Base-by-base conservation (phyloP, 225 moss, liverwort and hornwort species). In the Takakia lepidozioides region DNA sequence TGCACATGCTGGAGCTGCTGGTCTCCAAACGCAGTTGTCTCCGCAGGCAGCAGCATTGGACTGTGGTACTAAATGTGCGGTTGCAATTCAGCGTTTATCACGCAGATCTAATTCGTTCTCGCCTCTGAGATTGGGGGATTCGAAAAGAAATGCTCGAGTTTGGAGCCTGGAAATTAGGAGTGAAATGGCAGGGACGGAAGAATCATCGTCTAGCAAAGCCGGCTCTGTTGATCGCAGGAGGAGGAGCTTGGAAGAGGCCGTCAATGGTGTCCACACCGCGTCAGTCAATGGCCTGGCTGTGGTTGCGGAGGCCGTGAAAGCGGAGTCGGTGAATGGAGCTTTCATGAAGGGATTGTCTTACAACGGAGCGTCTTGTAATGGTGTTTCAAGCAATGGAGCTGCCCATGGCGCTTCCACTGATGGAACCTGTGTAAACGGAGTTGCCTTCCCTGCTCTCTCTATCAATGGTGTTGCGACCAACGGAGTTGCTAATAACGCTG, bases 121-220 rank as follows among this genome's bases (percentile, higher is more conserved):
- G 32, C 54, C 54, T 6, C 62, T n/a, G n/a, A n/a, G 42, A 4
- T 24, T 39, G 4, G 46, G 34, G 20, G 52, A 56, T 20, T 46
- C 54, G 17, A 63, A 57, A 38, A 67, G 66, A 46, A 34, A 34
- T 8, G 63, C 59, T 57, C 57, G 47, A 25, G n/a, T 57, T 25
- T 57, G 70, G 66, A 60, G 57, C 49, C 42, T 70, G 38, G 70
- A 70, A 50, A 69, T 66, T 46, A 66, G 66, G 54, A 53, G 41
- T 28, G 63, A 67, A 57, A 59, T 59, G 9, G 69, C 70, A 42
- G 54, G 57, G 35, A 40, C 70, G 15, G 73, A 66, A 30, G 69
- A 70, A 41, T 65, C 62, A 28, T 49, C 56, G 19, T 37, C 60
- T 3, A n/a, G n/a, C n/a, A n/a, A n/a, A n/a, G 55, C 47, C 40